Percentiles rank a stretch among this genome's conserved stretches.
Evolutionary conservation across 2,329 filamentous ascomycete species (phyloP).

Genomic region (Parasarocladium wereldwijsianum): DNA sequence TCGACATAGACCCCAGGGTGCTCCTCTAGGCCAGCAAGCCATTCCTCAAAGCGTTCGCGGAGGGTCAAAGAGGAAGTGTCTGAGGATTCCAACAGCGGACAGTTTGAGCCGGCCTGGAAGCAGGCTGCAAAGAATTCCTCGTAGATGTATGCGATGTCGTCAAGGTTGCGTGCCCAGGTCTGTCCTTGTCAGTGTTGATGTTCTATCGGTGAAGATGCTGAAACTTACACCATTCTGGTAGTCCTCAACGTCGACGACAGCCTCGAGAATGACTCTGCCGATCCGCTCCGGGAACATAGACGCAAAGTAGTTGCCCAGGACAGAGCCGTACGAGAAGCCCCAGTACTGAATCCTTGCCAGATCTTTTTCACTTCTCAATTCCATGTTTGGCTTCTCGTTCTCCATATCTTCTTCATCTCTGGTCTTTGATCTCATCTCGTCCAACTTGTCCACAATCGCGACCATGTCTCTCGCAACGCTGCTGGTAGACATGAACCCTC

Average conservation of each 20-base stretch:
- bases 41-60: slow-evolving; percentile 15
- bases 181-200: slow-evolving; percentile 4
- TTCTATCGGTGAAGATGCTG: not conserved
- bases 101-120: slow-evolving; percentile 14
- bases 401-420: slow-evolving; percentile 2
- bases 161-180: slow-evolving; percentile 21
- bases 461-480: slow-evolving; percentile 28
- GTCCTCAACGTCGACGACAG: slow-evolving; percentile 21
- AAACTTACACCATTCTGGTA: slow-evolving; percentile 17
- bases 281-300: slow-evolving; percentile 21
- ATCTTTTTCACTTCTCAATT: slow-evolving; percentile 5
- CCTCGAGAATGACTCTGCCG: slow-evolving; percentile 26
- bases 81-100: slow-evolving; percentile 13
- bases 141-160: slow-evolving; percentile 21
- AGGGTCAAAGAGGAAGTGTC: slow-evolving; percentile 17
- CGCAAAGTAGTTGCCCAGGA: slow-evolving; percentile 20
- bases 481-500: slow-evolving; percentile 2
- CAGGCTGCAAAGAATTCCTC: slow-evolving; percentile 21
- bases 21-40: slow-evolving; percentile 15
- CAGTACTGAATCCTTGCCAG: slow-evolving; percentile 26
- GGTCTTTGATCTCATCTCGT: slow-evolving; percentile 15
- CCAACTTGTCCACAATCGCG: slow-evolving; percentile 25
- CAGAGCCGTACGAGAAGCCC: slow-evolving; percentile 31
- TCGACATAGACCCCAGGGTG: slow-evolving; percentile 8
- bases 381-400: slow-evolving; percentile 6